These are phyloP conservation scores for Closterium sp. DNA, from an alignment of 139 green algal species.

Conservation along the genomic window DNA sequence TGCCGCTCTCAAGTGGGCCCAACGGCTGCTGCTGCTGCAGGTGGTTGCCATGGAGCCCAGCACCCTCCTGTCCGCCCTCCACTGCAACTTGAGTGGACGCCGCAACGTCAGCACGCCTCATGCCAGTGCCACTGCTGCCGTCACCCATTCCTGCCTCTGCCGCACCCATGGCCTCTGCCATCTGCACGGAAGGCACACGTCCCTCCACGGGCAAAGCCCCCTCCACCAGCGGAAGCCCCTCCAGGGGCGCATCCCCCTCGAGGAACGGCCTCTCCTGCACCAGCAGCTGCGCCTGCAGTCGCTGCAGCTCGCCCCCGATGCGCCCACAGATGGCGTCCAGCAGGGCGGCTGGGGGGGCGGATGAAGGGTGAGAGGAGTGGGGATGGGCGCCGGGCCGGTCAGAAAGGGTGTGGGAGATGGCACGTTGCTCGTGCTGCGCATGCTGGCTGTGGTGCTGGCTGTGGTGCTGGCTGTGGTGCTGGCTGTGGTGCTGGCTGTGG, in stretches of 20 bases:
- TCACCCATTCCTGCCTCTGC: not conserved
- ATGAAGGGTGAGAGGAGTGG: not conserved
- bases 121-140: not conserved
- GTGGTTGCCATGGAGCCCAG: not conserved
- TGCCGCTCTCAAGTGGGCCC: not conserved
- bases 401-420: too few relatives aligned
- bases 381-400: not conserved
- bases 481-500: not conserved
- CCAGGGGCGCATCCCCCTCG: not conserved
- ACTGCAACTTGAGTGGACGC: not conserved
- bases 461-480: not conserved
- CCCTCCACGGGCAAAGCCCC: not conserved
- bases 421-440: too few relatives aligned
- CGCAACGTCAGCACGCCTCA: too few relatives aligned
- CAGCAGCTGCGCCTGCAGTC: not conserved
- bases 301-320: not conserved
- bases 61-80: not conserved
- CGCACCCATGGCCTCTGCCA: not conserved
- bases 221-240: too few relatives aligned
- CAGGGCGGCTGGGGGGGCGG: not conserved
- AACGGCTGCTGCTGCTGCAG: not conserved
- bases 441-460: too few relatives aligned
- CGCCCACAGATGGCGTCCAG: not conserved
- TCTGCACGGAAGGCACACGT: not conserved
- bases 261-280: not conserved